Evolutionary conservation across 345 rosid genomes (phyloP), one percentile per base, ranked within the genome.

Genomic region (Barbarea vulgaris): DNA sequence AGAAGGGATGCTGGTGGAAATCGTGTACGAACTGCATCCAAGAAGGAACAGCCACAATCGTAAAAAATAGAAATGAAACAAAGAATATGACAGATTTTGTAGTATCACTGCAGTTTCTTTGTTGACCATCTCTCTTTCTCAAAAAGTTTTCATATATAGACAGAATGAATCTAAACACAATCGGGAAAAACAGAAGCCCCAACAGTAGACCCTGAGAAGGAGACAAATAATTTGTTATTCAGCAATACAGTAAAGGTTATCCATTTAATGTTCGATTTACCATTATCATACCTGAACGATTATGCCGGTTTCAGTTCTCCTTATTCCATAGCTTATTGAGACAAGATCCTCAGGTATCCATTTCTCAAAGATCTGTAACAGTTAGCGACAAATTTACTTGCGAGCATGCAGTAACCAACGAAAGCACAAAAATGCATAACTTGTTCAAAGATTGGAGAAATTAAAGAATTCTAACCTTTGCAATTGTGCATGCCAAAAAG

Each of bases 11-110:
- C 58, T 74, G 82, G 50, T 84, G 67, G 85, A 95, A 95, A 71
- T 88, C 83, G 22, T 81, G 91, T 65, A 90, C 91, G 72, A 87
- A 83, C 77, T 88, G 89, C 89, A 92, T 95, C 99, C 98, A 92
- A 27, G 84, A 83, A 30, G 98, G 99, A 28, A 84, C 74, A 69
- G 86, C 57, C 64, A 77, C 64, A 7, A 77, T 22, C 84, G 79
- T 77, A 74, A 86, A 64, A 69, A 82, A 62, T 2, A 84, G 81
- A 77, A 95, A 81, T 41, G 89, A 88, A 34, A 70, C 33, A 70
- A 87, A 80, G 84, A 95, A 92, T 17, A 88, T 34, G 34, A 85
- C 19, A 34, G 96, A 86, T 80, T 70, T 84, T 67, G 81, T 36
- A 46, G 79, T 64, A 69, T 86, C 90, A 60, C 39, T 84, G 75